phyloP scores from a whole-genome alignment of 2,329 filamentous ascomycete genomes.

The Sporothrix humicola region DNA sequence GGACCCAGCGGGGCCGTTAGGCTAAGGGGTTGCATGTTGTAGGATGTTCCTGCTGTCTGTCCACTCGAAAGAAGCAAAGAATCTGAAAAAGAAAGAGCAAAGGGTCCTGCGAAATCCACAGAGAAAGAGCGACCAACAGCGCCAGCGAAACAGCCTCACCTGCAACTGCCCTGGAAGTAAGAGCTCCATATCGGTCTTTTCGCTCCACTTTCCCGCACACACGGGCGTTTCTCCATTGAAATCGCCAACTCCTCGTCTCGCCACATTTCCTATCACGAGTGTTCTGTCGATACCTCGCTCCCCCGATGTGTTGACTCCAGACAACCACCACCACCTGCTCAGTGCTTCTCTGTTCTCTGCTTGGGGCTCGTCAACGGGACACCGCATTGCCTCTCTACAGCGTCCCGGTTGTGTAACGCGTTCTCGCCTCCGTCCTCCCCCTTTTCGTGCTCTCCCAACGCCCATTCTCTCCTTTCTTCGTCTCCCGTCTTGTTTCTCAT shows the following conservation, averaged over 20 bases:
- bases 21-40: constrained; percentile 13
- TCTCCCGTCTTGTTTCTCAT: constrained; percentile 15
- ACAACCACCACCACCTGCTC: background rate
- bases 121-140: constrained; percentile 15
- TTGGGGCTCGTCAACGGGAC: constrained; percentile 13
- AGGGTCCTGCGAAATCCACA: background rate
- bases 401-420: constrained; percentile 34
- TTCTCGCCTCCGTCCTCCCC: constrained; percentile 28
- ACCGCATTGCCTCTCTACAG: constrained; percentile 29
- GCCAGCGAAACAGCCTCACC: constrained; percentile 19
- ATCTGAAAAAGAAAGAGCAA: background rate
- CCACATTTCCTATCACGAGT: background rate
- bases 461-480: constrained; percentile 3
- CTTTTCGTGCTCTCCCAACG: constrained; percentile 19
- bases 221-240: constrained; percentile 22
- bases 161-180: background rate
- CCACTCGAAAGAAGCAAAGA: background rate
- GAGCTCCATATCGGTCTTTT: constrained; percentile 9
- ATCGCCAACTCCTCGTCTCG: constrained; percentile 14
- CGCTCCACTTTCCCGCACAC: constrained; percentile 13
- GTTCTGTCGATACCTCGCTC: background rate
- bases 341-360: constrained; percentile 6
- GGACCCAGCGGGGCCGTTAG: constrained; percentile 20
- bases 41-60: constrained; percentile 7
- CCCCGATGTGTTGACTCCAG: background rate